Percentiles rank a stretch among this genome's conserved stretches.
Conservation (phyloP, 805 yeast species). For the Metschnikowia picachoensis region DNA sequence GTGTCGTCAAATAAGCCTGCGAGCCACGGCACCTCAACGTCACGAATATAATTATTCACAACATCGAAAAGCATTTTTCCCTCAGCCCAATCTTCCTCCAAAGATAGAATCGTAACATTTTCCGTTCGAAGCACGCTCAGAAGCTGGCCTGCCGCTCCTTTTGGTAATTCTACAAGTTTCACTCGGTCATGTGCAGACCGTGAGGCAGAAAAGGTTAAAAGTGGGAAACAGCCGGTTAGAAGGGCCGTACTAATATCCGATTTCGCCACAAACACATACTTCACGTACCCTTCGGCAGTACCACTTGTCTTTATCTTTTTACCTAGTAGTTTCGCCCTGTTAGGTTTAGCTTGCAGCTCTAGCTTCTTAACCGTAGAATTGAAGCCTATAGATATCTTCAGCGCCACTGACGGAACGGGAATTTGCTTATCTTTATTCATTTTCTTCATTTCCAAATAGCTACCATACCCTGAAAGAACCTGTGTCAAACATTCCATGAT, state of each 20-base stretch:
- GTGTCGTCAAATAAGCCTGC: conserved; percentile 24
- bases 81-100: conserved; percentile 25
- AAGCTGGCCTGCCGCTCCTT: conserved; percentile 31
- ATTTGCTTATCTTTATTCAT: not conserved
- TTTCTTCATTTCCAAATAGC: conserved; percentile 8
- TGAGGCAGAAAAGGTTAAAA: conserved; percentile 46
- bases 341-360: conserved; percentile 38
- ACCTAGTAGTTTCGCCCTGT: conserved; percentile 15
- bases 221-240: conserved; percentile 55
- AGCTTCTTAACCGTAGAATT: conserved; percentile 50
- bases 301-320: conserved; percentile 3
- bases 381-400: conserved; percentile 44
- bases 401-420: conserved; percentile 24
- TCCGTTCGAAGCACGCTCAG: conserved; percentile 28
- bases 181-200: conserved; percentile 29
- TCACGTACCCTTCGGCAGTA: conserved; percentile 15
- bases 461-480: conserved; percentile 16
- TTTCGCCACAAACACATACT: conserved; percentile 57
- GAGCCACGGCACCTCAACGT: conserved; percentile 46
- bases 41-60: conserved; percentile 28
- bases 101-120: conserved; percentile 32
- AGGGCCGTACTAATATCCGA: conserved; percentile 50
- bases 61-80: conserved; percentile 28
- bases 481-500: conserved; percentile 15
- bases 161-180: conserved; percentile 60